Conservation (phyloP, 2,329 filamentous ascomycete species). For the Harringtonia aguacate region DNA sequence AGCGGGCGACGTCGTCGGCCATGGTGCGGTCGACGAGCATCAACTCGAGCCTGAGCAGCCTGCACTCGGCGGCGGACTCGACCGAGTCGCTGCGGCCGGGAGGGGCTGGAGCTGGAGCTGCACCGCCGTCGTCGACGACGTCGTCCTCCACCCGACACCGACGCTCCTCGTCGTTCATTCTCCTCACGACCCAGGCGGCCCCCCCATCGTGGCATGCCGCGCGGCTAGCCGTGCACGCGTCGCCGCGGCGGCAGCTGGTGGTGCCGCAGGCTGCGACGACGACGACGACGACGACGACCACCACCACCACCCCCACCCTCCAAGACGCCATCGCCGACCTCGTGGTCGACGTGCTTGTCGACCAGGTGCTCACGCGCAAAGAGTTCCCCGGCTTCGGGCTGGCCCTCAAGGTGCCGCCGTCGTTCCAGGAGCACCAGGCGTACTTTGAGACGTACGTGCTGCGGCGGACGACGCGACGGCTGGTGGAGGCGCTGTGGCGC, state of each 20-base stretch:
- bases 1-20: slow-evolving; percentile 47
- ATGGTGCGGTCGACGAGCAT: slow-evolving; percentile 60
- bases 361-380: slow-evolving; percentile 76
- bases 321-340: slow-evolving; percentile 70
- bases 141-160: slow-evolving; percentile 45
- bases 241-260: slow-evolving; percentile 41
- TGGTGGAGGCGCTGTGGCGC: slow-evolving; percentile 61
- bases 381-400: slow-evolving; percentile 84
- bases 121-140: slow-evolving; percentile 9
- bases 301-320: slow-evolving; percentile 46
- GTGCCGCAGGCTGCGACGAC: slow-evolving; percentile 15
- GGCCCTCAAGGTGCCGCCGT: slow-evolving; percentile 79
- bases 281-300: not conserved
- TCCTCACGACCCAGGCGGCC: slow-evolving; percentile 63
- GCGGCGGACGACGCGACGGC: slow-evolving; percentile 58
- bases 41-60: slow-evolving; percentile 6
- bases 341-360: slow-evolving; percentile 68
- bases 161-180: slow-evolving; percentile 81
- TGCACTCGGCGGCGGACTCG: slow-evolving; percentile 24
- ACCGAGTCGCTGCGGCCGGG: slow-evolving; percentile 20
- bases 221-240: slow-evolving; percentile 52
- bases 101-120: slow-evolving; percentile 14
- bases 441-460: slow-evolving; percentile 91
- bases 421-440: slow-evolving; percentile 87
- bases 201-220: slow-evolving; percentile 47